Base-by-base conservation (phyloP, 495 filamentous ascomycete species). In the Neurospora sublineolata region DNA sequence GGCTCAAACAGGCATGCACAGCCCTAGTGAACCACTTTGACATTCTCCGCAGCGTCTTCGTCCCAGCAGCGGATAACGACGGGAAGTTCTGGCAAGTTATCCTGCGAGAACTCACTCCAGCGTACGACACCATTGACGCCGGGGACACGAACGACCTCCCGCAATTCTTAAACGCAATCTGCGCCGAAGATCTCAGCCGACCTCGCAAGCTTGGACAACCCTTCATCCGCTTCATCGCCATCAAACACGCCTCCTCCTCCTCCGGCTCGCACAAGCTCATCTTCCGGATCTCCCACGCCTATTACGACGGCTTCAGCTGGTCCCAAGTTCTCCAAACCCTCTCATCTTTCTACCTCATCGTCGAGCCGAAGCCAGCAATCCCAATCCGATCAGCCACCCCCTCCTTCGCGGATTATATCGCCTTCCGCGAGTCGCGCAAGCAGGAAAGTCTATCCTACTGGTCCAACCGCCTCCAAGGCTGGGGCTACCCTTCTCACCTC, bases 231-330 rank as follows among this genome's bases (percentile, higher is more conserved):
- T 89, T 79, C 38, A 75, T 89, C 67, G 81, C 85, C 23, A 77
- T 89, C 68, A 83, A 86, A 58, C 83, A 84, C 67, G 78, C 77
- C 27, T 82, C 20, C 7, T 52, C 44, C 20, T 1, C 3, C 1
- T 11, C 20, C 0, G 3, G 76, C 37, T 79, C 84, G 33, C 80
- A 88, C 73, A 81, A 85, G 18, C 84, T 92, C 46, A 78, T 88
- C 68, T 80, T 92, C 16, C 84, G 89, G 3, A 82, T 91, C 9
- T 91, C 88, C 0, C 90, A 92, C 72, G 88, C 89, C 7, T 89
- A 92, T 73, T 91, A 88, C 69, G 90, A 91, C 71, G 89, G 87
- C 37, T 82, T 91, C 2, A 90, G 85, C 76, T 79, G 91, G 23
- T 84, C 88, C 0, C 83, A 80, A 69, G 87, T 91, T 20, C 82